Conservation (phyloP, 2,329 filamentous ascomycete species). For the Alternaria rosae region DNA sequence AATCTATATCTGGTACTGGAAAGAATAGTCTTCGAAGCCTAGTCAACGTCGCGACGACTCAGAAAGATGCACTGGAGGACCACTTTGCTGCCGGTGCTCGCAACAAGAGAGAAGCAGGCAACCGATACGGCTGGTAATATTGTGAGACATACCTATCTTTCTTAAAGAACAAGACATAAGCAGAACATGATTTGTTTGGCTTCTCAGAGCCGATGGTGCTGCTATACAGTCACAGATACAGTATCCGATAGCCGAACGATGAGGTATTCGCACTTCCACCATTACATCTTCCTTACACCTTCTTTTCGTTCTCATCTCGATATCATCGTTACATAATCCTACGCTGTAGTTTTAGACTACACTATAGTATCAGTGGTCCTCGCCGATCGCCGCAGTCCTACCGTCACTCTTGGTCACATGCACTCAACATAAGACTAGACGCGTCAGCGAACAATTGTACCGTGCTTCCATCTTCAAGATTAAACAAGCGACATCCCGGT, state of each 20-base stretch:
- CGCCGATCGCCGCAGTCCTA: not conserved
- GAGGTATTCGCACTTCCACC: not conserved
- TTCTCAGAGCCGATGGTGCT: not conserved
- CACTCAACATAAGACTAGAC: not conserved
- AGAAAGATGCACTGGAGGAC: slow-evolving; percentile 88
- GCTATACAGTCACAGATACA: not conserved
- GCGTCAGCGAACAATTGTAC: not conserved
- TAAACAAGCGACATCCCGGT: not conserved
- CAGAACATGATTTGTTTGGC: not conserved
- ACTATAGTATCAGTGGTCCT: not conserved
- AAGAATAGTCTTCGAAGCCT: slow-evolving; percentile 91
- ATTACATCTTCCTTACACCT: not conserved
- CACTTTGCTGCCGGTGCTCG: slow-evolving; percentile 83
- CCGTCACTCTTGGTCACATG: not conserved
- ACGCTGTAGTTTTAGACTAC: not conserved
- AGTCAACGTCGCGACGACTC: slow-evolving; percentile 80
- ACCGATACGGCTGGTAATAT: slow-evolving; percentile 82
- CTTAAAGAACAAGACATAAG: not conserved
- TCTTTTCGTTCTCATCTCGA: not conserved
- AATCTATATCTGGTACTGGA: slow-evolving; percentile 76
- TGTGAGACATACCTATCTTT: not conserved
- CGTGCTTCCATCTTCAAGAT: not conserved
- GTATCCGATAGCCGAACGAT: not conserved
- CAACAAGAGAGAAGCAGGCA: slow-evolving; percentile 82
- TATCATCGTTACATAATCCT: not conserved